Conservation (phyloP, 805 yeast genomes). For the Komagataella mondaviorum region DNA sequence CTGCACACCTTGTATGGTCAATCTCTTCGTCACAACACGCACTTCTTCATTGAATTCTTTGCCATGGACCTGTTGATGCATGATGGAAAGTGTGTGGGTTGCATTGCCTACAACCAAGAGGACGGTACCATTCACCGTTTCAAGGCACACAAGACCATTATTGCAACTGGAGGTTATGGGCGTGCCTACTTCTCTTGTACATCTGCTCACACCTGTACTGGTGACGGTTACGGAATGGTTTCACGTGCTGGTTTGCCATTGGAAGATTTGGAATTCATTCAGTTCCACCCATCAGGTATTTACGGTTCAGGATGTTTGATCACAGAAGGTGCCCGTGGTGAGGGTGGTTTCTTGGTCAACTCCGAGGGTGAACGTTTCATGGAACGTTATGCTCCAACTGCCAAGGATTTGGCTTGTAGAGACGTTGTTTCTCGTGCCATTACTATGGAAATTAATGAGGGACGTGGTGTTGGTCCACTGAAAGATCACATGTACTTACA, state of each 20-base stretch:
- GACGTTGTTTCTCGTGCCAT: constrained; percentile 98
- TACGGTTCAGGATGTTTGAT: constrained; percentile 98
- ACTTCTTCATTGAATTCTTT: constrained; percentile 94
- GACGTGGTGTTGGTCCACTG: constrained; percentile 96
- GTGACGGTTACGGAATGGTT: constrained; percentile 98
- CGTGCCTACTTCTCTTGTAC: constrained; percentile 98
- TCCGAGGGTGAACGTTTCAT: constrained; percentile 98
- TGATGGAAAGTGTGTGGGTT: constrained; percentile 94
- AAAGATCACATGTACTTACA: constrained; percentile 94
- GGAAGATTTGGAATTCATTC: constrained; percentile 95
- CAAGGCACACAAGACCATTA: constrained; percentile 90
- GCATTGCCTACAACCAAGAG: constrained; percentile 94
- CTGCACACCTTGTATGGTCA: constrained; percentile 94
- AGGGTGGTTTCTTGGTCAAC: constrained; percentile 95
- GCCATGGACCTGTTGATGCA: constrained; percentile 92
- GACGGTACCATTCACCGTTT: constrained; percentile 98
- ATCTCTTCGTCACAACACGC: constrained; percentile 92
- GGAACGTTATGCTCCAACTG: constrained; percentile 99
- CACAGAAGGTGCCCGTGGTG: constrained; percentile 99
- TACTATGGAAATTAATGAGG: constrained; percentile 96
- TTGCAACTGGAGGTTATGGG: constrained; percentile 99
- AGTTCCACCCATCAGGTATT: constrained; percentile 99
- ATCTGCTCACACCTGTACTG: constrained; percentile 98
- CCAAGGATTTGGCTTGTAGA: constrained; percentile 96
- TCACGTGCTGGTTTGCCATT: constrained; percentile 96